phyloP scores from a whole-genome alignment of 1,284 basidiomycete genomes.

The Vanrija pseudolonga region DNA sequence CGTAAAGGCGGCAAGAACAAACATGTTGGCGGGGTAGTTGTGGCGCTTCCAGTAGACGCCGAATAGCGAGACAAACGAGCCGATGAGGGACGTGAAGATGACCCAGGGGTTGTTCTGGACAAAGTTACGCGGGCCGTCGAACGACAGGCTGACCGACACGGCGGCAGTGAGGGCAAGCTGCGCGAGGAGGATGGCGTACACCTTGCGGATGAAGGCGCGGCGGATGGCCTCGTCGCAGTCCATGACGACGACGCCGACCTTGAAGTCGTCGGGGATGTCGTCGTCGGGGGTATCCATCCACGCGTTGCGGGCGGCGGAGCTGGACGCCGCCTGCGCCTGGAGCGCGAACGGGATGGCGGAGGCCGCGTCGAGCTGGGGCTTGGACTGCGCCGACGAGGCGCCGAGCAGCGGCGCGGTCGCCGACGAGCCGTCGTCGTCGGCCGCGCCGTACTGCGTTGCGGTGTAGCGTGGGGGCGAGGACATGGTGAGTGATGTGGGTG shows the following conservation, averaged over 20 bases:
- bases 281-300: constrained; percentile 45
- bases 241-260: constrained; percentile 45
- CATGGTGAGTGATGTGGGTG: constrained; percentile 17
- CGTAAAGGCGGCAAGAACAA: constrained; percentile 53
- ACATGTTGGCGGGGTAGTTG: constrained; percentile 51
- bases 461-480: constrained; percentile 34
- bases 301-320: constrained; percentile 23
- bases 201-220: constrained; percentile 48
- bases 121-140: constrained; percentile 34
- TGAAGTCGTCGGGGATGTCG: constrained; percentile 47
- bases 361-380: constrained; percentile 29
- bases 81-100: constrained; percentile 44
- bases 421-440: constrained; percentile 13
- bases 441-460: constrained; percentile 31
- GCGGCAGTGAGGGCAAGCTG: constrained; percentile 41
- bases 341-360: constrained; percentile 15
- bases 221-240: constrained; percentile 48
- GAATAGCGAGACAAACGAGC: constrained; percentile 42
- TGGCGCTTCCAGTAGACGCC: constrained; percentile 49
- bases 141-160: constrained; percentile 31
- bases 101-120: constrained; percentile 43
- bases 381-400: constrained; percentile 7
- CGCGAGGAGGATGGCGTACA: constrained; percentile 45
- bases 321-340: neutral
- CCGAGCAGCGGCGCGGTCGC: constrained; percentile 30